A percentile compares a stretch with the other conserved stretches of the same genome.
Conservation (phyloP, 768 basidiomycete genomes). For the Lactarius akahatsu region DNA sequence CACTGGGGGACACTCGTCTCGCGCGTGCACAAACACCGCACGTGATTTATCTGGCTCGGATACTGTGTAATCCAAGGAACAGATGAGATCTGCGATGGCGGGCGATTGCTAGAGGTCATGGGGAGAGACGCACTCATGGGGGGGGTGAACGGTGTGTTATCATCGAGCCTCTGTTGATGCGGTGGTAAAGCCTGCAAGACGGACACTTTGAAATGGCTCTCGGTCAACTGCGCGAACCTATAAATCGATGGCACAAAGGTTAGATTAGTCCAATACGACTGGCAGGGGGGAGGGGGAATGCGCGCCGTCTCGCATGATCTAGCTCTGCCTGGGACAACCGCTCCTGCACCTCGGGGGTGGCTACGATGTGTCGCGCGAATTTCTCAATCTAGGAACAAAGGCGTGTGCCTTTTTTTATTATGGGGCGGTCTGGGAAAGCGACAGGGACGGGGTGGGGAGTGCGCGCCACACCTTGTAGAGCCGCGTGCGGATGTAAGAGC, state of each 20-base stretch:
- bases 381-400: conserved; percentile 70
- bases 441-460: background rate
- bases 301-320: conserved; percentile 72
- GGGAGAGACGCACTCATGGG: conserved; percentile 61
- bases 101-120: background rate
- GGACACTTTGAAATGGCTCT: conserved; percentile 73
- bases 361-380: conserved; percentile 75
- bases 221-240: conserved; percentile 75
- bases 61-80: conserved; percentile 45
- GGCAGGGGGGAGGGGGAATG: conserved; percentile 5
- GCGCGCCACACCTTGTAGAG: conserved; percentile 69
- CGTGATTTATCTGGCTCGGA: conserved; percentile 70
- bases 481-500: conserved; percentile 85
- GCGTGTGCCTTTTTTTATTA: background rate
- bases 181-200: conserved; percentile 83
- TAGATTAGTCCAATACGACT: background rate
- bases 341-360: conserved; percentile 69
- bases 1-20: conserved; percentile 64
- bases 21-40: conserved; percentile 81
- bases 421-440: background rate
- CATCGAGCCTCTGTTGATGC: conserved; percentile 73
- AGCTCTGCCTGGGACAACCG: conserved; percentile 81
- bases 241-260: background rate
- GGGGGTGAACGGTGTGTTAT: conserved; percentile 65
- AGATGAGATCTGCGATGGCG: conserved; percentile 19